Base-by-base conservation (phyloP, 495 filamentous ascomycete species). In the Aeminium ludgeri region DNA sequence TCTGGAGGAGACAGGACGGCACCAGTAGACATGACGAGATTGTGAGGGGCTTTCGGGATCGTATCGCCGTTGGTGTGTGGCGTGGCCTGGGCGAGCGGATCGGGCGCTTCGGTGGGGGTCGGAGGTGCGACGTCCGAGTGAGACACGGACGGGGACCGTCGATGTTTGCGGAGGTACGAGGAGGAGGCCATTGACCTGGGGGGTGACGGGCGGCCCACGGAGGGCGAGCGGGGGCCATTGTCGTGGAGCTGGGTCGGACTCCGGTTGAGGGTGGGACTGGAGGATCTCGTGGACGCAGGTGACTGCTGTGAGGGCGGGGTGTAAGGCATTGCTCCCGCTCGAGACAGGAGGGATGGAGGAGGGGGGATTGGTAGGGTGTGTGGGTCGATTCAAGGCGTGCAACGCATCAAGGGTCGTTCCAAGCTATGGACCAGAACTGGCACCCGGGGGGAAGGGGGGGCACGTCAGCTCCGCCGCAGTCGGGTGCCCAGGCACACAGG, bases 1-100 rank as follows among this genome's bases (percentile, higher is more conserved):
- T 94, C 86, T 0, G 86, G 86, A 16, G 86, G 86, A 2, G 86
- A 91, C 18, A 86, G 77, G 35, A 91, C 67, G 29, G 84, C 84
- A 37, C 79, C 83, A 28, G 73, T 69, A 25, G 84, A 82, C 57
- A 92, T 83, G 30, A 64, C 59, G 25, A 72, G 70, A 61, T 76
- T 72, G 46, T 71, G 82, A 33, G 23, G 8, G 23, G 23, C 23
- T 25, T 8, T 25, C 23, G 23, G 23, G 23, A 3, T 25, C 23
- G 8, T 25, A 4, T 25, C 8, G 23, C 23, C 23, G 23, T 25
- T 25, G 23, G 23, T 8, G 23, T 4, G 23, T 25, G 23, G 23
- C 10, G 36, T 34, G 10, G 30, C 36, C 39, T 61, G 53, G 29
- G 49, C 44, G 19, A 46, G 35, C 12, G 51, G 30, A 18, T 52